Conservation (phyloP, 805 yeast species). For the Diddensiella transvaalensis region DNA sequence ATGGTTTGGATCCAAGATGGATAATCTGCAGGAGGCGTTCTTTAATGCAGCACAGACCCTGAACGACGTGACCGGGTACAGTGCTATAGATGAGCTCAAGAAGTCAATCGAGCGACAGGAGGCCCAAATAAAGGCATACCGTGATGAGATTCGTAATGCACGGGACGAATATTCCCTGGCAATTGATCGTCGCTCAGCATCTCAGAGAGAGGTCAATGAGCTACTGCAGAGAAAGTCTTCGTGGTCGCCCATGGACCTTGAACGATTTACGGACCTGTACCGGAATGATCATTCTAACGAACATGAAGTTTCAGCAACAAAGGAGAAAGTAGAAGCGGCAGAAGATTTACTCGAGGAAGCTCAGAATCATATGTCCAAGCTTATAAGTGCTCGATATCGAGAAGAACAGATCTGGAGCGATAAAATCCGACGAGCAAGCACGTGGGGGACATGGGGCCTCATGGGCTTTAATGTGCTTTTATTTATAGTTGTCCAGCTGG, state of each 20-base stretch:
- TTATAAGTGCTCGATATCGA: constrained; percentile 83
- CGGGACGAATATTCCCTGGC: constrained; percentile 58
- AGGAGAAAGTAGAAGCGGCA: constrained; percentile 44
- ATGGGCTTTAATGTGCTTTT: constrained; percentile 83
- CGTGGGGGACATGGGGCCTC: constrained; percentile 92
- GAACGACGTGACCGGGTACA: constrained; percentile 90
- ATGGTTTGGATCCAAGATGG: constrained; percentile 30
- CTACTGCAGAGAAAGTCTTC: constrained; percentile 75
- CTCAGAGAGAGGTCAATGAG: constrained; percentile 86
- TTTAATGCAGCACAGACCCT: constrained; percentile 49
- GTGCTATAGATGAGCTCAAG: constrained; percentile 70
- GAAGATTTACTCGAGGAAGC: constrained; percentile 66
- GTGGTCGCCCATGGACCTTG: constrained; percentile 79
- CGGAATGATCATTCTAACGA: constrained; percentile 76
- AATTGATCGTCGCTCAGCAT: constrained; percentile 55
- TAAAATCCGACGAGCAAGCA: constrained; percentile 86
- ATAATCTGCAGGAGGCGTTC: constrained; percentile 33
- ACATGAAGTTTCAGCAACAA: constrained; percentile 51
- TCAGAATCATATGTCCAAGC: constrained; percentile 64
- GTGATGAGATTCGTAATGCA: constrained; percentile 44
- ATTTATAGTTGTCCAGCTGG: constrained; percentile 75
- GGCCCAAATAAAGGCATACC: constrained; percentile 43
- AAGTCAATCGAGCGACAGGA: constrained; percentile 56
- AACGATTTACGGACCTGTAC: constrained; percentile 76
- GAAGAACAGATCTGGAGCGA: constrained; percentile 99